These are phyloP conservation scores for Epichloe scottii DNA, from an alignment of 2,329 filamentous ascomycete genomes.

Conservation along the genomic window DNA sequence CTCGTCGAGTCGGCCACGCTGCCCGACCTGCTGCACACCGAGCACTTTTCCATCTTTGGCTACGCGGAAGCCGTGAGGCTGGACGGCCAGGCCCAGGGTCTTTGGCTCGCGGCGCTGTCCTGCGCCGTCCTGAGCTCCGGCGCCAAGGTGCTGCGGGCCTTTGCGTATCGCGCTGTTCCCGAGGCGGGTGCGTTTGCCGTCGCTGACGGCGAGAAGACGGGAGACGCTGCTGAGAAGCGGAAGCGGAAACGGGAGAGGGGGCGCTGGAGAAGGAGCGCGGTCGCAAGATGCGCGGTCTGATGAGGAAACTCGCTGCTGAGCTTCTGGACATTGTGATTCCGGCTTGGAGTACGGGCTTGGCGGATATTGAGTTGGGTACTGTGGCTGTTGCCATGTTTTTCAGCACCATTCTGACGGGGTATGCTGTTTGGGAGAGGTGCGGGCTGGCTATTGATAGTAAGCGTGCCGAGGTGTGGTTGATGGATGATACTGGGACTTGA, in stretches of 20 bases:
- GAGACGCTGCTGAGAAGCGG: conserved; percentile 17
- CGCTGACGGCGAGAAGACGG: conserved; percentile 5
- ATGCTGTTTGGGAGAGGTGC: conserved; percentile 48
- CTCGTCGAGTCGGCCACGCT: conserved; percentile 54
- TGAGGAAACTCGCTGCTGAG: conserved; percentile 41
- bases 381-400: conserved; percentile 47
- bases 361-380: conserved; percentile 34
- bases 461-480: background rate
- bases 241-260: conserved; percentile 22
- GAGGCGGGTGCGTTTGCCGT: conserved; percentile 14
- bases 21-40: conserved; percentile 34
- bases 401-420: conserved; percentile 48
- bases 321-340: conserved; percentile 51
- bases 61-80: conserved; percentile 32
- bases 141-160: conserved; percentile 27
- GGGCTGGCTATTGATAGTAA: conserved; percentile 13
- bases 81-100: conserved; percentile 49
- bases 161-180: conserved; percentile 24
- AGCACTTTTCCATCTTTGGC: conserved; percentile 39
- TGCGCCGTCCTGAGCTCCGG: conserved; percentile 34
- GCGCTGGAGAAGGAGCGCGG: conserved; percentile 18
- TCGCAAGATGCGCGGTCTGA: conserved; percentile 21
- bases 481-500: no score
- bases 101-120: conserved; percentile 54
- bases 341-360: conserved; percentile 47